Evolutionary conservation across 805 yeast species (phyloP), one percentile per base, ranked within the genome.

Genomic region (Candida mattraensis): DNA sequence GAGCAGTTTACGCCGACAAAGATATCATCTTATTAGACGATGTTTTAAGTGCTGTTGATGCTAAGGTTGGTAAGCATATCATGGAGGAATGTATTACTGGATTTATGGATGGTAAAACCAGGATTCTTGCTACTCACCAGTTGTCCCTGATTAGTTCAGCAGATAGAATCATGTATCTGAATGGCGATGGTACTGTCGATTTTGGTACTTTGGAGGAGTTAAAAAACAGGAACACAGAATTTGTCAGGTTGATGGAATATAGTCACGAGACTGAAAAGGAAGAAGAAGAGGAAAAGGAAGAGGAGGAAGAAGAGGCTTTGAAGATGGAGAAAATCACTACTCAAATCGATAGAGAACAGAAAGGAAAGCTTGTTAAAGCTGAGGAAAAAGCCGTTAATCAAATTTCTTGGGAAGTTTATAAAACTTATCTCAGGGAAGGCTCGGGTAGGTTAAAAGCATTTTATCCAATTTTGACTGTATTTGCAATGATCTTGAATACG

Each of bases 51-150:
- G 91, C 94, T 5, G 91, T 84, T 4, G 93, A 84, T 58, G 86
- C 88, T 24, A 76, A 84, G 55, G 91, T 84, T 23, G 94, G 93
- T n/a, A 75, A 74, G 38, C 87, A 80, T 50, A 83, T 86, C 33
- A 76, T 85, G 73, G 70, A 76, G 19, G 67, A 78, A 18, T 87
- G 95, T 61, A 60, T 87, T 26, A 45, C 70, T 38, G 87, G 83
- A 0, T 41, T 75, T 9, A 53, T 87, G 41, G 60, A 61, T 22
- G 60, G 60, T 12, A 77, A 74, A 48, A 87, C 95, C 0, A 67
- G 89, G 44, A 50, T 87, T 7, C 65, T 87, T 47, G 93, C 93
- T 2, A 87, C 95, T 0, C 96, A 87, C 58, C 95, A 87, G 55
- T 61, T 86, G 30, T 74, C 87, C 1, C 65, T 86, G 39, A 70